These are phyloP conservation scores for Omphalotus olearius DNA, from an alignment of 1,284 basidiomycete species.

Conservation along the genomic window DNA sequence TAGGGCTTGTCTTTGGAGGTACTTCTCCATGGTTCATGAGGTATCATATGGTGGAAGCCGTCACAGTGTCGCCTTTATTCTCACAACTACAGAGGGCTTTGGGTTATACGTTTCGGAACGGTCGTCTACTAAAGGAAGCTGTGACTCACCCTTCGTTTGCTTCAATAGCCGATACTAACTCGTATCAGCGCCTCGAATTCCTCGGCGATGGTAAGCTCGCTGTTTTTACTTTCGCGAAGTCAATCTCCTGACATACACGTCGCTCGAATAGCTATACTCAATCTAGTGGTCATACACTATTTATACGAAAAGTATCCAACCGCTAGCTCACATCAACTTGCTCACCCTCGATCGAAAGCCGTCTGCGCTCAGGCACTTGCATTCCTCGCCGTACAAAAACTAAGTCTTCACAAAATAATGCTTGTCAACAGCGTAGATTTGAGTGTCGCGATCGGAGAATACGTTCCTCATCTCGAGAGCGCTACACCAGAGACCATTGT, in stretches of 20 bases:
- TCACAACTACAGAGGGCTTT: conserved; percentile 53
- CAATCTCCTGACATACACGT: conserved; percentile 11
- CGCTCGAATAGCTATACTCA: conserved; percentile 56
- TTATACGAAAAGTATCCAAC: conserved; percentile 65
- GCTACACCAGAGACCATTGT: conserved; percentile 60
- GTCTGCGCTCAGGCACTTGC: conserved; percentile 76
- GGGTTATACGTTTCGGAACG: conserved; percentile 67
- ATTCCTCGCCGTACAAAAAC: conserved; percentile 57
- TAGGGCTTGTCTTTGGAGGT: conserved; percentile 73
- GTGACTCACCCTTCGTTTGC: conserved; percentile 78
- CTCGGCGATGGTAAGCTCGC: conserved; percentile 73
- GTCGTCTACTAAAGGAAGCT: conserved; percentile 65
- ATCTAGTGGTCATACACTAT: conserved; percentile 70
- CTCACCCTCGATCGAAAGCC: conserved; percentile 62
- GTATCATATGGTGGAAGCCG: conserved; percentile 33
- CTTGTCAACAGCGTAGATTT: conserved; percentile 70
- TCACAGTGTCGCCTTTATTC: conserved; percentile 45
- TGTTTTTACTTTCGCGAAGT: conserved; percentile 1
- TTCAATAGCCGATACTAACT: conserved; percentile 42
- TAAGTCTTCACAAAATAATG: conserved; percentile 67
- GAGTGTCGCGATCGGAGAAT: conserved; percentile 55
- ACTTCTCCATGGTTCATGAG: conserved; percentile 55
- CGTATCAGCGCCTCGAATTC: conserved; percentile 83
- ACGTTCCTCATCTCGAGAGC: conserved; percentile 53
- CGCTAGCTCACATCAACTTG: conserved; percentile 72